Evolutionary conservation across 139 green algal species (phyloP).

Genomic region (Mesotaenium endlicherianum): DNA sequence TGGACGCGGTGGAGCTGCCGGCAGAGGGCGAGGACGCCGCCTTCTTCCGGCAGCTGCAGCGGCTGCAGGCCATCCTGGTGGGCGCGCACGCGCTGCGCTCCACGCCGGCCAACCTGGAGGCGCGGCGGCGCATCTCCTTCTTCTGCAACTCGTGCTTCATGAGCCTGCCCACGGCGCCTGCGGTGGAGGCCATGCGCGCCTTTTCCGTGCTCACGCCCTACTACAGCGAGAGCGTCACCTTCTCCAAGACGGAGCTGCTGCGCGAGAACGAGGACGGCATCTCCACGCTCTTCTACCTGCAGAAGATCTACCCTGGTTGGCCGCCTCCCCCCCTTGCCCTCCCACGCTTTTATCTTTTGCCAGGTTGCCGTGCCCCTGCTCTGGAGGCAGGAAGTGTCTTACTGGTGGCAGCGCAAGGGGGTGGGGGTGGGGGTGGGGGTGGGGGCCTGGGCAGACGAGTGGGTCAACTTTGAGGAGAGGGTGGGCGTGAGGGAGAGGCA

Average conservation of each 20-base stretch:
- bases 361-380: too few species aligned
- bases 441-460: conserved; percentile 50
- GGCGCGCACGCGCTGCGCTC: not conserved
- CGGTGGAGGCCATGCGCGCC: conserved; percentile 43
- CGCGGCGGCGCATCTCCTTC: conserved; percentile 35
- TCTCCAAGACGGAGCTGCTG: conserved; percentile 26
- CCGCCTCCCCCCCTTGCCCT: not conserved
- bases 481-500: conserved; percentile 8
- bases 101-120: conserved; percentile 32
- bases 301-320: conserved; percentile 49
- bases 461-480: conserved; percentile 44
- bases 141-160: conserved; percentile 52
- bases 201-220: conserved; percentile 54
- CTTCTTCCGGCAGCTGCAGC: conserved; percentile 42
- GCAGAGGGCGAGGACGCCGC: not conserved
- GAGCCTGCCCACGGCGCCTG: conserved; percentile 33
- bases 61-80: conserved; percentile 24
- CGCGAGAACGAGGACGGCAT: conserved; percentile 48
- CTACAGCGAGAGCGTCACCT: conserved; percentile 46
- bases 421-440: too few species aligned
- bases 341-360: not conserved
- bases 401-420: too few species aligned
- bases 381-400: too few species aligned
- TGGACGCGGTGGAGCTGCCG: not conserved
- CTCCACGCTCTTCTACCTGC: conserved; percentile 46